phyloP scores from a whole-genome alignment of 345 rosid species.

The Eutrema yunnanense region DNA sequence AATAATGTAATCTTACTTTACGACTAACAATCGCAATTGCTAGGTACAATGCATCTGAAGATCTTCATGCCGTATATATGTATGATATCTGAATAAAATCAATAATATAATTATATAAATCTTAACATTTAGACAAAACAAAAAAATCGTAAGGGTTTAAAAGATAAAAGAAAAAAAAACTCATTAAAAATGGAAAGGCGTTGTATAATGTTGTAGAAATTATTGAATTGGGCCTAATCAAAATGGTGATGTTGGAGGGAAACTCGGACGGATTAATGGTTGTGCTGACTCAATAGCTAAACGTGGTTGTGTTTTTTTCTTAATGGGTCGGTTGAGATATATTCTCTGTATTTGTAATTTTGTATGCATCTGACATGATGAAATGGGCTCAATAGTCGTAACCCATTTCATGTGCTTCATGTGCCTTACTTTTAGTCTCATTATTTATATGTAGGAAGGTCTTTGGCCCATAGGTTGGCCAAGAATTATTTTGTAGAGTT shows the following conservation, averaged over 20 bases:
- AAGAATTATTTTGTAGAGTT: not conserved
- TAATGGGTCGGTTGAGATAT: not conserved
- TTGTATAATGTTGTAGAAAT: not conserved
- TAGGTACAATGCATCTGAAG: constrained; percentile 14
- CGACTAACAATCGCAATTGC: constrained; percentile 5
- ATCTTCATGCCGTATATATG: not conserved
- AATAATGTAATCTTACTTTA: constrained; percentile 10
- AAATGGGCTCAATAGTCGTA: not conserved
- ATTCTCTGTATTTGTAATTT: not conserved
- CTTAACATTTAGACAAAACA: too few species aligned
- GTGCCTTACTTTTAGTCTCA: not conserved
- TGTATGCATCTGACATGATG: not conserved
- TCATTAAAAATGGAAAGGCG: not conserved
- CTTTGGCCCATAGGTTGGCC: not conserved
- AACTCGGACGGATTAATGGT: not conserved
- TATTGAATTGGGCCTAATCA: not conserved
- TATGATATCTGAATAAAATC: too few species aligned
- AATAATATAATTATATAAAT: too few species aligned
- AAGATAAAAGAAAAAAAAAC: not conserved
- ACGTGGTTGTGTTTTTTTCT: not conserved
- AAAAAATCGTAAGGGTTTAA: too few species aligned
- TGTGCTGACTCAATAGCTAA: not conserved
- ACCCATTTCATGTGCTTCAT: not conserved
- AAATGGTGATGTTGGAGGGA: not conserved
- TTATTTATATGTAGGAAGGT: not conserved